Base-by-base conservation (phyloP, 371 early-diverging fungal genomes). In the Parasitella parasitica region DNA sequence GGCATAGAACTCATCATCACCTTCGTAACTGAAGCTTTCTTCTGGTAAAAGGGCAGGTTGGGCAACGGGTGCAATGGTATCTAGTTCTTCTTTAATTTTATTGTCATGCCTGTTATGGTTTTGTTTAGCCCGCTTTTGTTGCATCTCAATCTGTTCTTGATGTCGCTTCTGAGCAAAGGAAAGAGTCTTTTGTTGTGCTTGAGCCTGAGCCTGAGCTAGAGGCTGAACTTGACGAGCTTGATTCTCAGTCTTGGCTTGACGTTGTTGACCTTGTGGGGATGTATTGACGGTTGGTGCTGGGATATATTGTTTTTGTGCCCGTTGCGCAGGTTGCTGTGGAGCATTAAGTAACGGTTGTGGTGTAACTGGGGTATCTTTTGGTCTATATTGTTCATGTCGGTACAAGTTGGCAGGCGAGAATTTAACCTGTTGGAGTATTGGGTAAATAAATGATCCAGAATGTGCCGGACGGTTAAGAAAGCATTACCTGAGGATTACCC, bases 401-500 rank as follows among this genome's bases (percentile, higher is more conserved):
- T 68, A 74, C 6, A 76, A 52, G 13, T 67, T 60, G 8, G 48
- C 50, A 16, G 64, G 35, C 12, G 67, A 37, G 28, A 73, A 68
- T 59, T 64, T 70, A 39, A 69, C 63, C 76, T 46, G 46, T 11
- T 30, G 15, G 11, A 26, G 12, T 11, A 36, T 3, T 2, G 22
- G 6, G 12, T 46, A 12, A 46, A 46, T 46, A 24, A n/a, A 28
- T 15, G 27, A 38, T 28, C 2, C 11, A 15, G 3, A 27, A 30
- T 32, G 32, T 30, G 2, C 11, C 50, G 12, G 22, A 46, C 6
- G 30, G 16, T 28, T n/a, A n/a, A n/a, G 7, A 38, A 12, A n/a
- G 2, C 15, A 24, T 54, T 78, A 78, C 82, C 41, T 61, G 53
- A 32, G 77, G 69, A 9, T 59, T 51, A 12, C 66, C 68, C 67